phyloP scores from a whole-genome alignment of 2,329 filamentous ascomycete species.

The Gliomastix tumulicola region DNA sequence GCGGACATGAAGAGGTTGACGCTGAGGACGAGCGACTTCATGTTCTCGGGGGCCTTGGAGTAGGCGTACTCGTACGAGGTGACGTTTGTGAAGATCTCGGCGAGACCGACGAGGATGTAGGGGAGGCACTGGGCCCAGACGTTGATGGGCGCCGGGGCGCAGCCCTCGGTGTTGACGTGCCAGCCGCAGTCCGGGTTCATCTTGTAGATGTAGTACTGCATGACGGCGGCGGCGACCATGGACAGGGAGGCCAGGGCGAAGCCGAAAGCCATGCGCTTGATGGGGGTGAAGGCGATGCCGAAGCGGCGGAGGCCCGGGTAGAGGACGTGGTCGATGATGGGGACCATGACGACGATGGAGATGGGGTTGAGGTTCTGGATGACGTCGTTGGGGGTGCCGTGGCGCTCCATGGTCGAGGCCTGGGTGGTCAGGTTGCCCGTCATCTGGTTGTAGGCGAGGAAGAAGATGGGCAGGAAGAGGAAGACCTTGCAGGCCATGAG shows the following conservation, averaged over 20 bases:
- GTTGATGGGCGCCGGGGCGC: constrained; percentile 54
- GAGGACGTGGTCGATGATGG: constrained; percentile 59
- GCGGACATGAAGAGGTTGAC: constrained; percentile 67
- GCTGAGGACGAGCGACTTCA: constrained; percentile 69
- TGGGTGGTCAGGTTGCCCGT: constrained; percentile 56
- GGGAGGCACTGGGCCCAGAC: constrained; percentile 53
- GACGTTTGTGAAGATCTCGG: constrained; percentile 48
- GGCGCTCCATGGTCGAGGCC: constrained; percentile 57
- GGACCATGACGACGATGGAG: constrained; percentile 68
- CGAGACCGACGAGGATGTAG: constrained; percentile 42
- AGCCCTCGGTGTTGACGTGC: constrained; percentile 35
- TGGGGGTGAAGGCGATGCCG: constrained; percentile 62
- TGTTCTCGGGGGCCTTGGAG: constrained; percentile 71
- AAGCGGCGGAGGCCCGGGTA: constrained; percentile 61
- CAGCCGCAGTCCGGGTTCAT: constrained; percentile 49
- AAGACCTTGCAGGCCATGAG: constrained; percentile 66
- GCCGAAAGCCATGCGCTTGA: constrained; percentile 67
- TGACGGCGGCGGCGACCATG: constrained; percentile 50
- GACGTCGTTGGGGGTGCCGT: constrained; percentile 71
- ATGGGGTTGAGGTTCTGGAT: constrained; percentile 72
- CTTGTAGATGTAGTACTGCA: constrained; percentile 59
- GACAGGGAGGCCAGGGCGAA: constrained; percentile 60
- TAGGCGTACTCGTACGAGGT: constrained; percentile 69
- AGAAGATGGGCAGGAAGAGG: constrained; percentile 60
- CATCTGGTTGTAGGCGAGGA: constrained; percentile 53